phyloP scores from a whole-genome alignment of 2,329 filamentous ascomycete genomes.

The Diaporthe helianthi region DNA sequence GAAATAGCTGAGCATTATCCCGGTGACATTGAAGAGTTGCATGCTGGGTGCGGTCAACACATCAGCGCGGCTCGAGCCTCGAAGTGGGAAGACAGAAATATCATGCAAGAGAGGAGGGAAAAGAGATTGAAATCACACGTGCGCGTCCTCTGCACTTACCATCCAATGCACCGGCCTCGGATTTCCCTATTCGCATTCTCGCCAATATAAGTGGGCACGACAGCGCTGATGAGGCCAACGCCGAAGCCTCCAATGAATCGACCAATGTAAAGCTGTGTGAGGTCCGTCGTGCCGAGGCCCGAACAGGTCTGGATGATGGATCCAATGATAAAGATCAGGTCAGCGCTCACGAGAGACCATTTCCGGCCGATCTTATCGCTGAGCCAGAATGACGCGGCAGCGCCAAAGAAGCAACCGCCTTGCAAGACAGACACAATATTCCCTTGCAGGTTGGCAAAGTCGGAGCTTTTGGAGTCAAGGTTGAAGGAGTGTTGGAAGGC shows the following conservation, averaged over 20 bases:
- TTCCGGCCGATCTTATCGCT: constrained; percentile 58
- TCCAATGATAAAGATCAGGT: constrained; percentile 26
- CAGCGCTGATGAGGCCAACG: constrained; percentile 33
- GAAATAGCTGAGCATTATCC: constrained; percentile 34
- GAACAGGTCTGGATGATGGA: constrained; percentile 31
- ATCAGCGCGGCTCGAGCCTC: constrained; percentile 2
- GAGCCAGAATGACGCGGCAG: constrained; percentile 45
- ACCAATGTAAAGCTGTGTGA: constrained; percentile 33
- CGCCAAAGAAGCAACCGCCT: constrained; percentile 35
- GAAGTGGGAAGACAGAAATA: not conserved
- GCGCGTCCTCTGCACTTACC: not conserved
- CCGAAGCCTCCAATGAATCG: constrained; percentile 33
- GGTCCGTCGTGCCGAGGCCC: constrained; percentile 26
- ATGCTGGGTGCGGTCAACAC: not conserved
- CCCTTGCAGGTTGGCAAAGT: constrained; percentile 29
- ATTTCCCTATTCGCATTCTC: constrained; percentile 32
- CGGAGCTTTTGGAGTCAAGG: constrained; percentile 30
- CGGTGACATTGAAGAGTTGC: constrained; percentile 35
- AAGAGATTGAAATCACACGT: not conserved
- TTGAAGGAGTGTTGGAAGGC: constrained; percentile 33
- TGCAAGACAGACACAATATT: constrained; percentile 49
- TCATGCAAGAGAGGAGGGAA: not conserved
- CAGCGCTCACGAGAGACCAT: constrained; percentile 28
- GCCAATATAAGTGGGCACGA: constrained; percentile 34
- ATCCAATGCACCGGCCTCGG: constrained; percentile 33